These are phyloP conservation scores for Theileria annulata DNA, from an alignment of 169 alveolate species.

Conservation along the genomic window DNA sequence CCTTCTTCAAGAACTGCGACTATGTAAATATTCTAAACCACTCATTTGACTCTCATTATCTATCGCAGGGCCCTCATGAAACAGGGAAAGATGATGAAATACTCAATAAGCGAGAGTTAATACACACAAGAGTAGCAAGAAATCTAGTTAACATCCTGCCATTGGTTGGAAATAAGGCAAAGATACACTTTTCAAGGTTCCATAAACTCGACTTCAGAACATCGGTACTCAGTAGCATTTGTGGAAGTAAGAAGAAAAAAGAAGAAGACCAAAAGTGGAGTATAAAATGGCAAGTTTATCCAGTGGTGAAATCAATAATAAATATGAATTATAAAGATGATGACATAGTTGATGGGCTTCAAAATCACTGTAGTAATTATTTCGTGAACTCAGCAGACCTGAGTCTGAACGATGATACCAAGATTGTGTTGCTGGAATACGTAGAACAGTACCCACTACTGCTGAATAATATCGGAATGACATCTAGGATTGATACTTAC, in stretches of 20 bases:
- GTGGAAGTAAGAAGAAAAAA: neutral
- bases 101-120: constrained; percentile 54
- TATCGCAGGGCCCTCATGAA: constrained; percentile 46
- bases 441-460: constrained; percentile 82
- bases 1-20: constrained; percentile 37
- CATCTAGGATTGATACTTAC: constrained; percentile 76
- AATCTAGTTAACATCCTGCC: constrained; percentile 75
- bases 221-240: constrained; percentile 54
- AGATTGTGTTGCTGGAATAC: constrained; percentile 81
- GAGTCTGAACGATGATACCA: constrained; percentile 78
- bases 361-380: constrained; percentile 68
- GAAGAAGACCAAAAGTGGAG: neutral
- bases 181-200: constrained; percentile 74
- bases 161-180: constrained; percentile 75
- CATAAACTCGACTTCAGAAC: constrained; percentile 80
- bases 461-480: constrained; percentile 81
- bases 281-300: constrained; percentile 60
- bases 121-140: constrained; percentile 71
- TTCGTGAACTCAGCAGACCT: constrained; percentile 69
- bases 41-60: constrained; percentile 64
- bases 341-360: constrained; percentile 29
- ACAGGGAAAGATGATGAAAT: constrained; percentile 33
- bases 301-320: constrained; percentile 30
- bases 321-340: constrained; percentile 50
- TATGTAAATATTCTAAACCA: constrained; percentile 50